Conservation (phyloP, 1,139 yeast species). For the Nakaseomyces glabratus region DNA sequence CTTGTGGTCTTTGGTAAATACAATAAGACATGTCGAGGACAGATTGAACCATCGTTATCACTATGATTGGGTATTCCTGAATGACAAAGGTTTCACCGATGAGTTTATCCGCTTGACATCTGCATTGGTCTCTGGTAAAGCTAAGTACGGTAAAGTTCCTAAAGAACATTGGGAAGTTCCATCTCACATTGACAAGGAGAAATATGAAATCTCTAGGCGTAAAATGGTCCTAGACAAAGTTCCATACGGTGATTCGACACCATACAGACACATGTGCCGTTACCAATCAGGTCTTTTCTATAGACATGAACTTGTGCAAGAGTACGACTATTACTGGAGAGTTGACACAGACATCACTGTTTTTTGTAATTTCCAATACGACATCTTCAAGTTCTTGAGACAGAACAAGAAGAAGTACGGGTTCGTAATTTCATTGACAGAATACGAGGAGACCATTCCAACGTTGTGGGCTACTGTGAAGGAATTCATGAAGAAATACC, state of each 20-base stretch:
- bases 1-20: slow-evolving; percentile 46
- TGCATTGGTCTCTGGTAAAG: slow-evolving; percentile 39
- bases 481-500: slow-evolving; percentile 54
- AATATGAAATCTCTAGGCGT: slow-evolving; percentile 36
- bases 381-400: slow-evolving; percentile 72
- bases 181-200: slow-evolving; percentile 48
- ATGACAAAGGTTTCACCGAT: slow-evolving; percentile 44
- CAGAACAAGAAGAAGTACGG: slow-evolving; percentile 67
- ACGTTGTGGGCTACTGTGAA: slow-evolving; percentile 76
- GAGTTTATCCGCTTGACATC: slow-evolving; percentile 38
- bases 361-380: slow-evolving; percentile 74
- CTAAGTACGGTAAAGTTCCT: slow-evolving; percentile 44
- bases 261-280: slow-evolving; percentile 86
- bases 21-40: slow-evolving; percentile 63
- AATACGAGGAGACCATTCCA: slow-evolving; percentile 69
- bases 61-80: slow-evolving; percentile 72
- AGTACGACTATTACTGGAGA: slow-evolving; percentile 86
- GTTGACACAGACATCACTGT: slow-evolving; percentile 81
- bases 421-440: slow-evolving; percentile 76
- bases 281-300: slow-evolving; percentile 86
- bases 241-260: slow-evolving; percentile 53
- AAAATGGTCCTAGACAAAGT: slow-evolving; percentile 32
- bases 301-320: slow-evolving; percentile 60
- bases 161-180: slow-evolving; percentile 50
- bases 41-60: slow-evolving; percentile 58